A percentile compares a stretch with the other conserved stretches of the same genome.
phyloP scores from a whole-genome alignment of 2,329 filamentous ascomycete species.

The Boeremia lycopersici region DNA sequence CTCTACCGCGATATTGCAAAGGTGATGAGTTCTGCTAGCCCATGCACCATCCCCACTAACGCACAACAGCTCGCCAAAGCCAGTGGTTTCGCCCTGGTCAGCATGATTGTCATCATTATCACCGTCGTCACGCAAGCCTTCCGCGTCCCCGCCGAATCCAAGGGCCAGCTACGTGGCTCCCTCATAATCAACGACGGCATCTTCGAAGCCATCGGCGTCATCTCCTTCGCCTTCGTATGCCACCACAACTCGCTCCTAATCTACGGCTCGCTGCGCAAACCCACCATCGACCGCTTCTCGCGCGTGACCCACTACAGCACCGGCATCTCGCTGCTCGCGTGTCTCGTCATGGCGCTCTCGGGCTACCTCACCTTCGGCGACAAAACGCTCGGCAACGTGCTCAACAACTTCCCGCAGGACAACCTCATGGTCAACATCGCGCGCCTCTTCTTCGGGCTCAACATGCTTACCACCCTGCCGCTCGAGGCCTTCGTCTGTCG shows the following conservation, averaged over 20 bases:
- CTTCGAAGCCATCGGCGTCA: conserved; percentile 95
- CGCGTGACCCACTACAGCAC: conserved; percentile 94
- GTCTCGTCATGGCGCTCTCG: conserved; percentile 82
- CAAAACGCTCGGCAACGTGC: conserved; percentile 88
- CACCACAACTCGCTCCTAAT: conserved; percentile 97
- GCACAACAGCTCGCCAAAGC: conserved; percentile 82
- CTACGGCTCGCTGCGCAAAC: conserved; percentile 91
- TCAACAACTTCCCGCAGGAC: conserved; percentile 94
- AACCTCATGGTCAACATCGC: conserved; percentile 95
- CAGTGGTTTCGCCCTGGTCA: conserved; percentile 87
- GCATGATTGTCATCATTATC: conserved; percentile 88
- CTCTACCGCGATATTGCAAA: conserved; percentile 97
- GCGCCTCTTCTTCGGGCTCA: conserved; percentile 92
- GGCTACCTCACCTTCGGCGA: conserved; percentile 95
- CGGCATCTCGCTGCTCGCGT: conserved; percentile 86
- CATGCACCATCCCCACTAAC: conserved; percentile 39
- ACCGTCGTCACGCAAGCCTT: conserved; percentile 86
- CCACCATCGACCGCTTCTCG: conserved; percentile 93
- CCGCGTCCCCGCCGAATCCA: conserved; percentile 71
- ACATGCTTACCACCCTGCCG: conserved; percentile 97
- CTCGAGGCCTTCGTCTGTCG: conserved; percentile 97
- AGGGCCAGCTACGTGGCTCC: conserved; percentile 72
- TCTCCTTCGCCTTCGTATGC: conserved; percentile 84
- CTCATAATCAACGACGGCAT: conserved; percentile 85
- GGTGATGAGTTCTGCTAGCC: conserved; percentile 38